phyloP scores from a whole-genome alignment of 2,329 filamentous ascomycete genomes.

The Aspergillus sp. region DNA sequence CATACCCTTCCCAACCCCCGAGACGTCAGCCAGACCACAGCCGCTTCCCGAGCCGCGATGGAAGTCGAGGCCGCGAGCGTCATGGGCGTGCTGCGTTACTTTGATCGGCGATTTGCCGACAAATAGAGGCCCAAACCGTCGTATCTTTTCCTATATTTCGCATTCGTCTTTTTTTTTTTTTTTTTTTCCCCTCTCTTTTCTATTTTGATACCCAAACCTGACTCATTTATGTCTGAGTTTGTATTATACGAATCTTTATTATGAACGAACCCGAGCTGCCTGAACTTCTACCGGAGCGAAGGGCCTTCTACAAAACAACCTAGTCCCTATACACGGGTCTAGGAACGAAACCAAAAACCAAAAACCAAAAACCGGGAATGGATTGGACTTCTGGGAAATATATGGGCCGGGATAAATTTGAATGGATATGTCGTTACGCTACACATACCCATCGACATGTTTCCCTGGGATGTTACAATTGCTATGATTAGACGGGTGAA shows the following conservation, averaged over 20 bases:
- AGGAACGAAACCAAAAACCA: neutral
- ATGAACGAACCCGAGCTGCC: neutral
- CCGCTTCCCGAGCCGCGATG: conserved; percentile 54
- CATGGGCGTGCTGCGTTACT: conserved; percentile 80
- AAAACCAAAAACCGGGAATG: neutral
- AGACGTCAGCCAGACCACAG: conserved; percentile 25
- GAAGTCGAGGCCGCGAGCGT: conserved; percentile 82
- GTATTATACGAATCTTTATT: conserved; percentile 22
- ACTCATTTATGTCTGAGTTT: conserved; percentile 26
- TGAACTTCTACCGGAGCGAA: neutral
- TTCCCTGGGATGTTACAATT: neutral
- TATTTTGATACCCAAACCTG: conserved; percentile 28
- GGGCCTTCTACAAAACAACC: neutral
- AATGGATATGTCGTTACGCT: neutral
- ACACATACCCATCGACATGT: neutral
- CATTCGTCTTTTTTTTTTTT: conserved; percentile 9
- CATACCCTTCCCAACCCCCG: conserved; percentile 53
- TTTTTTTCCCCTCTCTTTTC: conserved; percentile 10
- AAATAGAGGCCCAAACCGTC: conserved; percentile 26
- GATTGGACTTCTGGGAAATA: neutral
- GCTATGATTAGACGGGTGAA: conserved; percentile 15
- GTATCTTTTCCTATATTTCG: neutral
- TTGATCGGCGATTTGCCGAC: conserved; percentile 68
- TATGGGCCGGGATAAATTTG: neutral
- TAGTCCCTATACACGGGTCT: neutral